Base-by-base conservation (phyloP, 164 flowering plant species). In the Akebia trifoliata region DNA sequence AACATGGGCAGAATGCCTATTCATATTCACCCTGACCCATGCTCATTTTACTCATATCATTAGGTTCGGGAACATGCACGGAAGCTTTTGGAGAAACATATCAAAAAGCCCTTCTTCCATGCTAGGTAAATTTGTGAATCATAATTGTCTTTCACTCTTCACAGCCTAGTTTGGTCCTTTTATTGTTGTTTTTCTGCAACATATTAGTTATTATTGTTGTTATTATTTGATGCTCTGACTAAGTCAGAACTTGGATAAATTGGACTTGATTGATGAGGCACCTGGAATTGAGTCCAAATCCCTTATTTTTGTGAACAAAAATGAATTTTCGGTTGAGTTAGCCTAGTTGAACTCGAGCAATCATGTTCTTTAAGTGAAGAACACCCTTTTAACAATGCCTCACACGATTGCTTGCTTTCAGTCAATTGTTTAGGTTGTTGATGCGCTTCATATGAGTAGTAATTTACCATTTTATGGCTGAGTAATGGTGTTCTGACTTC, bases 41-140 rank as follows among this genome's bases (percentile, higher is more conserved):
- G 15, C 50, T 18, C 59, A 48, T 43, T 20, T 47, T 35, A 2
- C 25, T 65, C 42, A 9, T 46, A 12, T 70, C 17, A 20, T 21
- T 62, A 94, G 99, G 99, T 94, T 60, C 78, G 90, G 30, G 97
- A 88, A 58, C 97, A 94, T 82, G 99, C 93, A 20, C 81, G 97
- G 50, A 94, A 90, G 70, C 95, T 94, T 70, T 48, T 94, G 74
- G 99, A 94, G 77, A 94, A 94, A 61, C 85, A 84, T 62, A 44
- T 85, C 3, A 75, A 71, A 76, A 94, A 86, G 71, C 99, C 99
- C 2, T 94, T 94, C 68, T 94, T 94, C 57, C 62, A 70, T 60
- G 69, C 70, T 22, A 74, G 87, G 98, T 87, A 54, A 52, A 64
- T 57, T 30, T 65, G 17, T 2, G 47, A 37, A 56, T 37, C 43